Conservation (phyloP, 306 rosid species). For the Vigna reflexopilosa region DNA sequence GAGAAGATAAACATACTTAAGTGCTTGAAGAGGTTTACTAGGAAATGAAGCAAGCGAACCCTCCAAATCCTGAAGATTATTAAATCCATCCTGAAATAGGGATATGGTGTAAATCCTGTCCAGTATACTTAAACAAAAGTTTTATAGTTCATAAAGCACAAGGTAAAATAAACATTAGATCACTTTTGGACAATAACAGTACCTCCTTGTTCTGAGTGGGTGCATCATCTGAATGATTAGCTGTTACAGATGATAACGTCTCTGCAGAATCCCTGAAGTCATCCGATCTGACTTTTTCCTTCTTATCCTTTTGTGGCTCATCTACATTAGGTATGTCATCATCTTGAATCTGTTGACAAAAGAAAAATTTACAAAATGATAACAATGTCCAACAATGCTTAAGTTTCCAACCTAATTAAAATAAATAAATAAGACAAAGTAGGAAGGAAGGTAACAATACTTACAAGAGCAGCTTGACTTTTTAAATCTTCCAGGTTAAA, state of each 20-base stretch:
- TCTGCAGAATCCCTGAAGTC: conserved; percentile 57
- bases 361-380: conserved; percentile 31
- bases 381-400: conserved; percentile 16
- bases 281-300: conserved; percentile 52
- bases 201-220: conserved; percentile 70
- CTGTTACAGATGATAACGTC: conserved; percentile 49
- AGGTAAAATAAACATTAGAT: conserved; percentile 33
- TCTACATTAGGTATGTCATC: conserved; percentile 63
- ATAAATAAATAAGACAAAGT: conserved; percentile 34
- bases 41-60: conserved; percentile 91
- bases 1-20: conserved; percentile 65
- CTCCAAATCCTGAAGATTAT: conserved; percentile 79
- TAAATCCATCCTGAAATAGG: conserved; percentile 77
- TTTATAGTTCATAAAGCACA: conserved; percentile 28
- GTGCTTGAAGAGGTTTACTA: conserved; percentile 84
- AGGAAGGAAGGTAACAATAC: conserved; percentile 49
- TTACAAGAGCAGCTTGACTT: conserved; percentile 97
- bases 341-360: conserved; percentile 81
- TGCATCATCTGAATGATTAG: conserved; percentile 59
- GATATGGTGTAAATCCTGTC: conserved; percentile 30
- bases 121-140: conserved; percentile 8
- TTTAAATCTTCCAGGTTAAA: conserved; percentile 95
- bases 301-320: conserved; percentile 57
- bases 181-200: conserved; percentile 35
- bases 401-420: conserved; percentile 29